Conservation (phyloP, 148 eudicot genomes). For the Suaeda aralocaspica region DNA sequence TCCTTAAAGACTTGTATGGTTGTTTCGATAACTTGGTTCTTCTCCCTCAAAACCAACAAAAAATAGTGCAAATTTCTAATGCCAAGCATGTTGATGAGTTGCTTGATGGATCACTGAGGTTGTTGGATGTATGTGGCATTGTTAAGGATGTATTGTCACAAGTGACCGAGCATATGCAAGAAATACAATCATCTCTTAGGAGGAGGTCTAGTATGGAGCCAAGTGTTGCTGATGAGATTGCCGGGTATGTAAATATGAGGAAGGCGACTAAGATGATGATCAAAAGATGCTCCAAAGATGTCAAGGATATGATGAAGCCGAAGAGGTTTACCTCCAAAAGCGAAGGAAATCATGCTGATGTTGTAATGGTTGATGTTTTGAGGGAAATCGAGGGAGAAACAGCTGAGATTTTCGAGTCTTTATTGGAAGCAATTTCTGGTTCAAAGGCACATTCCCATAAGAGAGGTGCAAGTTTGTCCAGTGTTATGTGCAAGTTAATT, state of each 20-base stretch:
- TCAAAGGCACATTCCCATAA: constrained; percentile 21
- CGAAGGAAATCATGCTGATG: constrained; percentile 7
- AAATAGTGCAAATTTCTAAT: constrained; percentile 21
- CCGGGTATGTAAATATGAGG: constrained; percentile 30
- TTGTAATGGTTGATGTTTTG: constrained; percentile 18
- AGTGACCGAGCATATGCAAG: constrained; percentile 30
- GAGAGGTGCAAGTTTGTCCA: constrained; percentile 23
- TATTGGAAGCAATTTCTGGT: constrained; percentile 25
- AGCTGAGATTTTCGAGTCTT: constrained; percentile 22
- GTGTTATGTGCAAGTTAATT: constrained; percentile 20
- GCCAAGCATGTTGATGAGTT: constrained; percentile 22
- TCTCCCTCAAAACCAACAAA: constrained; percentile 35
- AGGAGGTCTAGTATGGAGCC: constrained; percentile 27
- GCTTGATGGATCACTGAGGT: constrained; percentile 32
- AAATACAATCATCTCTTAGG: constrained; percentile 30
- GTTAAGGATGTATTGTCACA: constrained; percentile 35
- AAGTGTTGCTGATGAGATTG: constrained; percentile 23
- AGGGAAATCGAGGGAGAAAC: constrained; percentile 27
- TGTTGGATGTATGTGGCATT: constrained; percentile 39
- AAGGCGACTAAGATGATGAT: constrained; percentile 25
- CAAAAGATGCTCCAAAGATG: constrained; percentile 28
- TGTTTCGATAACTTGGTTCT: constrained; percentile 31
- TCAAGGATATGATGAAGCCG: constrained; percentile 22
- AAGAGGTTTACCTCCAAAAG: constrained; percentile 1
- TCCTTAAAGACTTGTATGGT: constrained; percentile 26